These are phyloP conservation scores for Acorus gramineus DNA, from an alignment of 106 monocot genomes.

Conservation along the genomic window DNA sequence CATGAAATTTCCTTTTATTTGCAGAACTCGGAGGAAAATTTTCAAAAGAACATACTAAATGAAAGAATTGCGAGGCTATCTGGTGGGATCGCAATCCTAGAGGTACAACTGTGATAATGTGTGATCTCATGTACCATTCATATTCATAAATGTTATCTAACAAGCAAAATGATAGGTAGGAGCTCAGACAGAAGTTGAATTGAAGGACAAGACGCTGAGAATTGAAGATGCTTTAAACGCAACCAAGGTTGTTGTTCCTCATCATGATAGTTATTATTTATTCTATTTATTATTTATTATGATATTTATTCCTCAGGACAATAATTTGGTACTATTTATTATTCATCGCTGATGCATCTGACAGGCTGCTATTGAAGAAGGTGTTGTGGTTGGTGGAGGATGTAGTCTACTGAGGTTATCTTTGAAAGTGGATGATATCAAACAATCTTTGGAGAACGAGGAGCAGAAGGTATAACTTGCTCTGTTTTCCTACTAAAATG, in stretches of 20 bases:
- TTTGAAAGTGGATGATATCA: slow-evolving; percentile 56
- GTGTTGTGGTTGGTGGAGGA: slow-evolving; percentile 93
- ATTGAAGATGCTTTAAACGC: slow-evolving; percentile 91
- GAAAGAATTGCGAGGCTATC: slow-evolving; percentile 81
- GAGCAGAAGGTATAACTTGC: slow-evolving; percentile 50
- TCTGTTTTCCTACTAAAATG: background rate
- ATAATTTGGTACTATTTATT: background rate
- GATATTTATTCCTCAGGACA: no score
- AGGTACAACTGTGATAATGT: slow-evolving; percentile 26
- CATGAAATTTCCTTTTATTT: background rate
- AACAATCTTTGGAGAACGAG: slow-evolving; percentile 51
- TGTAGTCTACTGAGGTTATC: slow-evolving; percentile 75
- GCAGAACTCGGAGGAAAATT: slow-evolving; percentile 55
- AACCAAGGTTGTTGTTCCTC: slow-evolving; percentile 40
- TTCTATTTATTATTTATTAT: no score
- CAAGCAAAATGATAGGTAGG: slow-evolving; percentile 53
- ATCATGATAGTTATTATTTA: slow-evolving; percentile 1
- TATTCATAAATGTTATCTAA: background rate
- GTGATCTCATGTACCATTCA: slow-evolving; percentile 4
- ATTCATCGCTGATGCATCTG: background rate
- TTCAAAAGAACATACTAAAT: slow-evolving; percentile 72
- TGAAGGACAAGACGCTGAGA: slow-evolving; percentile 73
- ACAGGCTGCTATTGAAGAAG: slow-evolving; percentile 95
- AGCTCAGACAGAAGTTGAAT: slow-evolving; percentile 75
- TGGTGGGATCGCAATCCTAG: slow-evolving; percentile 67